phyloP scores from a whole-genome alignment of 1,284 basidiomycete genomes.

The Flammula alnicola region DNA sequence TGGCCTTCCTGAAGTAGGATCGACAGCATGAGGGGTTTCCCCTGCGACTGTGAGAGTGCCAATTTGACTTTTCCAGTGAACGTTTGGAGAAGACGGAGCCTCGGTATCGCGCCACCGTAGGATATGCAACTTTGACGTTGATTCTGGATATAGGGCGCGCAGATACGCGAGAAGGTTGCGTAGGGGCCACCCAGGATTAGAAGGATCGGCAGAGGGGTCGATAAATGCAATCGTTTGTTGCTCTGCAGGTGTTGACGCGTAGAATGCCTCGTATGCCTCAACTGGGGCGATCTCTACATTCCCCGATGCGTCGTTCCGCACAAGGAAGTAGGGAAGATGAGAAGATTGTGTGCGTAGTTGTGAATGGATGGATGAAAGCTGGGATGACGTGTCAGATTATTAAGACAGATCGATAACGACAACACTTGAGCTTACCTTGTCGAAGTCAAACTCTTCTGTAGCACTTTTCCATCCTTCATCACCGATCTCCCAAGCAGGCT shows the following conservation, averaged over 20 bases:
- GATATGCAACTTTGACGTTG: constrained; percentile 58
- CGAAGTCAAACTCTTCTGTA: constrained; percentile 37
- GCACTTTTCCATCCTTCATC: constrained; percentile 59
- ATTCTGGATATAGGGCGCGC: constrained; percentile 54
- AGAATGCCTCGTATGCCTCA: constrained; percentile 54
- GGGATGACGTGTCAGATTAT: constrained; percentile 9
- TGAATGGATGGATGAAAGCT: constrained; percentile 57
- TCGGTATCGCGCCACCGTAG: constrained; percentile 79
- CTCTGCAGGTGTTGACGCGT: constrained; percentile 13
- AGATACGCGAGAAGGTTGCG: constrained; percentile 91
- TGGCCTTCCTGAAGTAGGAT: constrained; percentile 44
- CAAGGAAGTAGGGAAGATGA: constrained; percentile 63
- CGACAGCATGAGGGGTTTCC: constrained; percentile 1
- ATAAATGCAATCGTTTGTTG: constrained; percentile 78
- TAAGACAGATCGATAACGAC: not conserved
- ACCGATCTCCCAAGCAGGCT: constrained; percentile 85
- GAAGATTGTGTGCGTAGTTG: constrained; percentile 44
- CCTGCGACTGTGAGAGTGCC: constrained; percentile 50
- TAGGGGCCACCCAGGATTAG: constrained; percentile 92
- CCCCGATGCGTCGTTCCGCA: constrained; percentile 37
- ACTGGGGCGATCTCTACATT: constrained; percentile 51
- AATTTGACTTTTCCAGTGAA: constrained; percentile 64
- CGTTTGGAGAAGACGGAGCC: constrained; percentile 35
- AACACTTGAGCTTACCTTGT: constrained; percentile 37
- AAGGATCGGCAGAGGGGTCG: constrained; percentile 82